Base-by-base conservation (phyloP, 208 protist genomes). In the Naegleria fowleri region DNA sequence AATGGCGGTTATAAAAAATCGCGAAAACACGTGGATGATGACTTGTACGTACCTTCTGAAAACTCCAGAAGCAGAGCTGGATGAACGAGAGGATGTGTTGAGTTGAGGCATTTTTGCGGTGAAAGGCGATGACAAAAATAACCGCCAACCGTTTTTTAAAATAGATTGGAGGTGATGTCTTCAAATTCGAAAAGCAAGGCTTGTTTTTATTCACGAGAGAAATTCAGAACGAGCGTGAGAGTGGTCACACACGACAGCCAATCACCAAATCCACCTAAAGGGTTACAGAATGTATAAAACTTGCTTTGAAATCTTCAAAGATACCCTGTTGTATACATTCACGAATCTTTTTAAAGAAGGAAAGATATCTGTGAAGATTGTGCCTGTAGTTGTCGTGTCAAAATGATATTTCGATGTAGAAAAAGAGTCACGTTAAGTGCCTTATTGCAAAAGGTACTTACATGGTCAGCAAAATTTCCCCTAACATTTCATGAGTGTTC, bases 401-500 rank as follows among this genome's bases (percentile, higher is more conserved):
- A n/a, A n/a, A 29, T 76, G 15, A 58, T 58, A 58, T 76, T 76
- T 76, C 6, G n/a, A 76, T 76, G 16, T n/a, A 4, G n/a, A 4
- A 76, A 76, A 48, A 48, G 43, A 9, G 43, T 48, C 43, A 48
- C 43, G 43, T 48, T 48, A 48, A 48, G 43, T 40, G 4, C 11
- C 29, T 41, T 33, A 89, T 25, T 55, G 3, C 38, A 40, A 75
- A 51, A 40, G 59, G 3, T 89, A 40, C 41, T 75, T 75, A 89
- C 91, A 52, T 75, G 22, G 52, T 83, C 11, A 92, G 33, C 29
- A 92, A 51, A 86, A 92, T 55, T 29, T 84, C 19, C 51, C 38
- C 91, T 6, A 90, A 52, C 83, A 92, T 59, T 83, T 92, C 91
- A 33, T 90, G 83, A 6, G 88, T 84, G n/a, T 79, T 84, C 5